Percentiles rank a stretch among this genome's conserved stretches.
Conservation (phyloP, 805 yeast genomes). For the Clavispora asparagi region DNA sequence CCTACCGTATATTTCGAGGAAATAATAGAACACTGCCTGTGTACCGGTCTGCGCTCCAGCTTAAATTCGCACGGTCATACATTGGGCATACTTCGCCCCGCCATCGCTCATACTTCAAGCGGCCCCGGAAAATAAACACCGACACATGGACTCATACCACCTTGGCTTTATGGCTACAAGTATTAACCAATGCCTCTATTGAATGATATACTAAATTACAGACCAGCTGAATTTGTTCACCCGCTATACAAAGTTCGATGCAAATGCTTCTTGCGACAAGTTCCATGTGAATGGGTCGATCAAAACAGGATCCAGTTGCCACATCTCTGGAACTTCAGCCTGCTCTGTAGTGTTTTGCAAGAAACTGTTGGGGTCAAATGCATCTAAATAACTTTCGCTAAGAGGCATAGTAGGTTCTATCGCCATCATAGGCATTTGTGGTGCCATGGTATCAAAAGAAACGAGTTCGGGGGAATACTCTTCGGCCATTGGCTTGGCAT, state of each 20-base stretch:
- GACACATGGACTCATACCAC: too few relatives aligned
- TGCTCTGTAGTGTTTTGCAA: not conserved
- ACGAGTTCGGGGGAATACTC: not conserved
- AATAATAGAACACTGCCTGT: too few relatives aligned
- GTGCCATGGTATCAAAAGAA: not conserved
- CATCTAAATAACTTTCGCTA: not conserved
- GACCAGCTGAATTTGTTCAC: not conserved
- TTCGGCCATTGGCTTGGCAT: not conserved
- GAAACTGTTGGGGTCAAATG: not conserved
- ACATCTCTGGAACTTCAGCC: not conserved
- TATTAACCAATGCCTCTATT: not conserved
- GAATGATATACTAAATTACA: not conserved
- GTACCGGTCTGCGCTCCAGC: too few relatives aligned
- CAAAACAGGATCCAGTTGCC: not conserved
- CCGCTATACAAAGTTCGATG: not conserved
- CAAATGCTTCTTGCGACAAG: not conserved
- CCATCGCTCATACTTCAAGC: too few relatives aligned
- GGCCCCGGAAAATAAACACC: too few relatives aligned
- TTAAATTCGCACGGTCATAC: too few relatives aligned
- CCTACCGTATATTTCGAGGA: too few relatives aligned
- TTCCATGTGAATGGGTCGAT: not conserved
- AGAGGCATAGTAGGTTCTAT: not conserved
- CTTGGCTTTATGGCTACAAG: not conserved
- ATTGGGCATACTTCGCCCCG: too few relatives aligned
- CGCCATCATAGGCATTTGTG: not conserved